Evolutionary conservation across 305 asterid species (phyloP), one percentile per base, ranked within the genome.

Genomic region (Fraxinus paxiana): DNA sequence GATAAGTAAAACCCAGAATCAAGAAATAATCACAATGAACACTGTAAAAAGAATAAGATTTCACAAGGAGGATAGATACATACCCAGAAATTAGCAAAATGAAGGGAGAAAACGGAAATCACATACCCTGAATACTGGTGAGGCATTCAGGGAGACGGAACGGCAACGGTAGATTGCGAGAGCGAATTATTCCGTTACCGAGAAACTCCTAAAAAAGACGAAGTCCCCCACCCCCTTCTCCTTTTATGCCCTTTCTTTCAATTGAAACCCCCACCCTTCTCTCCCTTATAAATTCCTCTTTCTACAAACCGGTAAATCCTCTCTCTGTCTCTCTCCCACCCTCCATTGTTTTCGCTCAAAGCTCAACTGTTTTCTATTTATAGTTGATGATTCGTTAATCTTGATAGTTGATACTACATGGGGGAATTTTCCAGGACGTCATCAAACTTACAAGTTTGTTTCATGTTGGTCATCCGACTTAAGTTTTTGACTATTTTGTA

Each of bases 91-190:
- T 24, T 22, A 59, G 30, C 70, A 1, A 20, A 4, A 31, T 15
- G 35, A 30, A 56, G 75, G 33, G 5, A 35, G 26, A 13, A 73
- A 12, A 15, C 2, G 10, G 33, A 22, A 54, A 75, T 1, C 26
- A 46, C 76, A 65, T 82, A 92, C 98, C 98, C 97, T 89, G 98
- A 95, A 92, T 92, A 92, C 98, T 92, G 97, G 90, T 90, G 96
- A 95, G 98, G 97, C 92, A 91, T 95, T 90, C 98, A 95, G 97
- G 96, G 91, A 87, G 90, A 89, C 88, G 86, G 80, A 91, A 90
- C 94, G 97, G 92, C 95, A 92, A 92, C 96, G 97, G 97, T 91
- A 90, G 97, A 92, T 91, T 92, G 97, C 89, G 91, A 88, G 90
- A 87, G 90, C 83, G 83, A 82, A 89, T 88, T 83, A 86, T 89